Percentiles rank a stretch among this genome's conserved stretches.
Conservation (phyloP, 179 eudicot genomes). For the Amaranthus tricolor region DNA sequence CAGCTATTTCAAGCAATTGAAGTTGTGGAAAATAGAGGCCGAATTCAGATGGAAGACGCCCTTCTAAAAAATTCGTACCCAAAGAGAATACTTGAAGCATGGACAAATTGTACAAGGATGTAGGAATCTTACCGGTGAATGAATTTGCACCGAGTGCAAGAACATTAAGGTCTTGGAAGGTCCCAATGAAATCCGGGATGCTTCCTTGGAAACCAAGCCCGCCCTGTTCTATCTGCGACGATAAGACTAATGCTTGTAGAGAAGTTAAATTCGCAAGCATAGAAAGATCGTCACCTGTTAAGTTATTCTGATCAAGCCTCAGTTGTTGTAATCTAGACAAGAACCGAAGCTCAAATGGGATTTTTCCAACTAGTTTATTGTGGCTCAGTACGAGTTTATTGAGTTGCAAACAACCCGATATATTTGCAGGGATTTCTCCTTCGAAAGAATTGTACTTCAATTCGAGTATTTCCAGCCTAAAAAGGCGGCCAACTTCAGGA, state of each 20-base stretch:
- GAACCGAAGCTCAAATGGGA: constrained; percentile 18
- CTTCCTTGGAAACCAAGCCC: constrained; percentile 1
- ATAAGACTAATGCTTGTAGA: neutral
- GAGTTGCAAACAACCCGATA: constrained; percentile 24
- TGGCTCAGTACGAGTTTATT: neutral
- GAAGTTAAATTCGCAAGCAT: constrained; percentile 5
- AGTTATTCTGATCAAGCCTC: neutral
- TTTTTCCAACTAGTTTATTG: constrained; percentile 29
- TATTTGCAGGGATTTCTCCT: constrained; percentile 28
- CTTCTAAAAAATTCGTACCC: neutral
- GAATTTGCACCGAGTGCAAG: constrained; percentile 8
- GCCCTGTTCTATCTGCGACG: neutral
- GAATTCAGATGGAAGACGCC: neutral
- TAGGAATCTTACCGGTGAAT: constrained; percentile 8
- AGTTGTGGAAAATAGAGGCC: constrained; percentile 7
- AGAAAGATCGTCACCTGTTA: constrained; percentile 1
- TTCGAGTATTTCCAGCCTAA: constrained; percentile 6
- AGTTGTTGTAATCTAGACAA: constrained; percentile 6
- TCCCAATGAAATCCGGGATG: constrained; percentile 10
- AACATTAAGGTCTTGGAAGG: neutral
- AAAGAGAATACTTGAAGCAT: neutral
- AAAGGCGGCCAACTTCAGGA: constrained; percentile 22
- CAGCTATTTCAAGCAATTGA: neutral
- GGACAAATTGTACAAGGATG: constrained; percentile 4
- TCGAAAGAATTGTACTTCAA: constrained; percentile 2